Conservation (phyloP, 2,329 filamentous ascomycete genomes). For the Fusarium denticulatum region DNA sequence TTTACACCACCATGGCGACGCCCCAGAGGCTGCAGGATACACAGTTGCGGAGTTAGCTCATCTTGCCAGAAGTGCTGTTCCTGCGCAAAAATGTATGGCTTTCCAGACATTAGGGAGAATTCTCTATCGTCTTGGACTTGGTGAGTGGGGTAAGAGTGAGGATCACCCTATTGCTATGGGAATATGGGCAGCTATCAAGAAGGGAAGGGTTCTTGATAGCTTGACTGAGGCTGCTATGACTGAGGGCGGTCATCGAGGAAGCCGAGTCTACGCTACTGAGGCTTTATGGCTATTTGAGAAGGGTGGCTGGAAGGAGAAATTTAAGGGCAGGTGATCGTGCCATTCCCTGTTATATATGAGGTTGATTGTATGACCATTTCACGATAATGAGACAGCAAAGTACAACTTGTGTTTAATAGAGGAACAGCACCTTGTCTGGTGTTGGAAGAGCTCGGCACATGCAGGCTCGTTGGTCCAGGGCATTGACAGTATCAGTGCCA, state of each 20-base stretch:
- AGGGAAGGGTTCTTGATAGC: constrained; percentile 79
- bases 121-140: constrained; percentile 82
- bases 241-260: constrained; percentile 78
- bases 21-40: constrained; percentile 93
- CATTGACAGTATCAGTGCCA: not conserved
- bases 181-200: constrained; percentile 83
- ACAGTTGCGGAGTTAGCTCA: constrained; percentile 87
- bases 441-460: not conserved
- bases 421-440: not conserved
- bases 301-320: constrained; percentile 75
- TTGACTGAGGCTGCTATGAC: constrained; percentile 79
- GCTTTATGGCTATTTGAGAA: constrained; percentile 85
- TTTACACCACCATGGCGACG: constrained; percentile 91
- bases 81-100: constrained; percentile 88
- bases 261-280: constrained; percentile 85
- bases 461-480: not conserved
- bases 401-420: not conserved
- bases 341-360: not conserved
- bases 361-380: not conserved
- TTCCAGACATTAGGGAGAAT: constrained; percentile 91
- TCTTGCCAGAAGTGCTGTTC: constrained; percentile 81
- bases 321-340: constrained; percentile 60
- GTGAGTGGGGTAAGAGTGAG: constrained; percentile 69
- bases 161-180: constrained; percentile 75
- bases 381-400: not conserved